Percentiles rank a stretch among this genome's conserved stretches.
phyloP scores from a whole-genome alignment of 139 green algal genomes.

The Micractinium sp. region DNA sequence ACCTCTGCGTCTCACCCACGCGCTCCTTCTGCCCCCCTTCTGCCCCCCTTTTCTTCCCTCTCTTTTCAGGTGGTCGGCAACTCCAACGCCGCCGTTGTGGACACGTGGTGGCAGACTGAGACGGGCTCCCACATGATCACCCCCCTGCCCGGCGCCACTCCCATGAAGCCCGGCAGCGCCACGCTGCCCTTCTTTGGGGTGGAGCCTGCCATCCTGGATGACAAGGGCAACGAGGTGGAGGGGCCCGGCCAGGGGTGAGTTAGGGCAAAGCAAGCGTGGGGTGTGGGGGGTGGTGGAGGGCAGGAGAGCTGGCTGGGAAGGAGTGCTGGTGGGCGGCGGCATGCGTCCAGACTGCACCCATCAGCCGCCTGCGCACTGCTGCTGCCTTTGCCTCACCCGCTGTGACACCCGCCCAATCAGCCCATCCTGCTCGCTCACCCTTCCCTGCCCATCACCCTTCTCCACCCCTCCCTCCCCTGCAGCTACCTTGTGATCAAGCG shows the following conservation, averaged over 20 bases:
- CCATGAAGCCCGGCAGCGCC: slow-evolving; percentile 84
- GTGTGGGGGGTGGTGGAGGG: not conserved
- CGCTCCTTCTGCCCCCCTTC: not conserved
- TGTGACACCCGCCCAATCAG: no score
- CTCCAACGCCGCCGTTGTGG: slow-evolving; percentile 84
- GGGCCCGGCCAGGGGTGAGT: slow-evolving; percentile 49
- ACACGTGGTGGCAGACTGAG: slow-evolving; percentile 99
- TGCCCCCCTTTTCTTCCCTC: not conserved
- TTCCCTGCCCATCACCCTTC: not conserved
- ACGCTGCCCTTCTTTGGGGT: slow-evolving; percentile 98
- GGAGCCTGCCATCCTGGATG: slow-evolving; percentile 88
- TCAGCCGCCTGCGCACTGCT: not conserved
- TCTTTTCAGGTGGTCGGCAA: slow-evolving; percentile 62
- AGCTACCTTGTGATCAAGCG: slow-evolving; percentile 74
- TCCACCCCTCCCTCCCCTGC: not conserved
- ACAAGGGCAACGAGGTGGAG: slow-evolving; percentile 77
- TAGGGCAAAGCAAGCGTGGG: not conserved
- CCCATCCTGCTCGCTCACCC: not conserved
- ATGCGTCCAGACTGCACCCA: no score
- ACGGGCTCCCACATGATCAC: slow-evolving; percentile 93
- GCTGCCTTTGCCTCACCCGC: not conserved
- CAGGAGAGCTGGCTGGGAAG: no score
- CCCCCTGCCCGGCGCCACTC: slow-evolving; percentile 81
- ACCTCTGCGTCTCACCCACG: not conserved
- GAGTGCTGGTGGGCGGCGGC: no score